These are phyloP conservation scores for Escallonia rubra DNA, from an alignment of 129 eudicot species.

Conservation along the genomic window DNA sequence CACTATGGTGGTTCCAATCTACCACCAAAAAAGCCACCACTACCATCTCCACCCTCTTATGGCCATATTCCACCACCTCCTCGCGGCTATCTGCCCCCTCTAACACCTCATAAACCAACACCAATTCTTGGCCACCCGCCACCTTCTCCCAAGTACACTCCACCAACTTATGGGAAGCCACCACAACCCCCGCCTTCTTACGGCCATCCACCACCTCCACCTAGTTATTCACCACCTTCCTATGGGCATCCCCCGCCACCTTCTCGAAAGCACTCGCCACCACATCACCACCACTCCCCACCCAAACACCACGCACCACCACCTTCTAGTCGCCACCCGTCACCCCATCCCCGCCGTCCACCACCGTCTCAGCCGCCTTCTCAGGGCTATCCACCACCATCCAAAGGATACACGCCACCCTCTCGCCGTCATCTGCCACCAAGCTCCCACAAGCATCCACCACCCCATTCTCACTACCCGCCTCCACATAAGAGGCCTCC, in stretches of 20 bases:
- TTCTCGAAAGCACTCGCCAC: background rate
- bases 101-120: too few species aligned
- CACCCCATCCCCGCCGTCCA: background rate
- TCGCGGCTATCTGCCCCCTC: background rate
- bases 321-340: background rate
- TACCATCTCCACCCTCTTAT: slow-evolving; percentile 2
- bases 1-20: slow-evolving; percentile 6
- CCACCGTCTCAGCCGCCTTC: background rate
- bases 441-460: background rate
- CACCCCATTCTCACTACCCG: background rate
- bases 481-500: background rate
- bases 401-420: background rate
- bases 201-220: background rate
- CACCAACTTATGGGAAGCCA: too few species aligned
- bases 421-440: background rate
- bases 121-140: too few species aligned
- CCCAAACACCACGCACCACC: background rate
- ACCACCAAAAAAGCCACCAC: slow-evolving; percentile 4
- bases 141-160: too few species aligned
- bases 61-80: background rate
- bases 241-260: background rate
- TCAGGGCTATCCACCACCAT: background rate
- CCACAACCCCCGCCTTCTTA: slow-evolving; percentile 2
- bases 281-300: background rate
- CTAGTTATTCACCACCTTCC: background rate